phyloP scores from a whole-genome alignment of 2,329 filamentous ascomycete species.

The Raffaelea arxii region DNA sequence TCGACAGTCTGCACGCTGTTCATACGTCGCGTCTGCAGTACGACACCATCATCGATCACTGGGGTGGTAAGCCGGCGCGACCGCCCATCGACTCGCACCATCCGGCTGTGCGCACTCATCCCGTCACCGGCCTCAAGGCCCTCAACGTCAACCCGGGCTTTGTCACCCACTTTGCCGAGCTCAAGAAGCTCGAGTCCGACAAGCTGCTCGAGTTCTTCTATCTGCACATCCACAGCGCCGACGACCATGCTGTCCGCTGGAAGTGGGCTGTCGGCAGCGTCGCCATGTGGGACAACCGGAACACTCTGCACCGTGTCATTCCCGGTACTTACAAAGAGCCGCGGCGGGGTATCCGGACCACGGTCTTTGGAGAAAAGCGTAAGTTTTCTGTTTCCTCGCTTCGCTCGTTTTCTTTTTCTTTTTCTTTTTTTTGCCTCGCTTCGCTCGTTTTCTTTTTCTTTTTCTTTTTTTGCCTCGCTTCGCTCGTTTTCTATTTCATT shows the following conservation, averaged over 20 bases:
- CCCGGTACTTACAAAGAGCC: slow-evolving; percentile 28
- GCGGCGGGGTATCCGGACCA: slow-evolving; percentile 28
- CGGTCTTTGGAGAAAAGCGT: slow-evolving; percentile 35
- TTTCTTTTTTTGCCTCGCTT: neutral
- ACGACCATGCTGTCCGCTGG: slow-evolving; percentile 39
- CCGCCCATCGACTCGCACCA: slow-evolving; percentile 37
- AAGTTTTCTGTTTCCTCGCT: slow-evolving; percentile 12
- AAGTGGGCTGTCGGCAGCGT: slow-evolving; percentile 39
- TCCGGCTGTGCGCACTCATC: slow-evolving; percentile 37
- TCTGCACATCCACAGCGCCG: slow-evolving; percentile 36
- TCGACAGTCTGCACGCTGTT: slow-evolving; percentile 32
- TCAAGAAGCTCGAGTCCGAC: slow-evolving; percentile 38
- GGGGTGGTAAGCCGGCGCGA: slow-evolving; percentile 29
- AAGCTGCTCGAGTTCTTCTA: slow-evolving; percentile 34
- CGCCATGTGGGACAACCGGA: slow-evolving; percentile 41
- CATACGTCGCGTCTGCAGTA: slow-evolving; percentile 36
- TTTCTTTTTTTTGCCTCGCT: neutral
- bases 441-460: neutral
- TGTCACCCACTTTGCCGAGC: slow-evolving; percentile 36
- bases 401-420: neutral
- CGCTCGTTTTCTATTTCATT: too few relatives aligned
- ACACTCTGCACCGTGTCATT: slow-evolving; percentile 30
- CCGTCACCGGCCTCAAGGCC: slow-evolving; percentile 34
- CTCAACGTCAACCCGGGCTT: slow-evolving; percentile 36
- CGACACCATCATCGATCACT: slow-evolving; percentile 35